These are phyloP conservation scores for Alternaria sp. DNA, from an alignment of 2,329 filamentous ascomycete genomes.

Conservation along the genomic window DNA sequence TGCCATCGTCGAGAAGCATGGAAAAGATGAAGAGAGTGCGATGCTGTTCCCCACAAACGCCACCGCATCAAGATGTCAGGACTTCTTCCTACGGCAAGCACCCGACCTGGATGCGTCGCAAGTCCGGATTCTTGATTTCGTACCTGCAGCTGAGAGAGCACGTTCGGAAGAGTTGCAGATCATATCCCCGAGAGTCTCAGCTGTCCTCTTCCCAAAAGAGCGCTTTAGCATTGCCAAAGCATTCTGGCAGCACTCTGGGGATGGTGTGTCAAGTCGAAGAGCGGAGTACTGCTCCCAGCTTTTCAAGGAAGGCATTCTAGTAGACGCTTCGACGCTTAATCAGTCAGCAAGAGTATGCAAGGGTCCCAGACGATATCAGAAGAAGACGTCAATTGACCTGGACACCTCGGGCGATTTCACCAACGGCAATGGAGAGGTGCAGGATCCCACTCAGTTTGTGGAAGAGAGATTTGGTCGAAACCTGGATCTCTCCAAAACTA, in stretches of 20 bases:
- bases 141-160: conserved; percentile 66
- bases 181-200: conserved; percentile 57
- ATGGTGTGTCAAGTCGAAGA: conserved; percentile 88
- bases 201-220: conserved; percentile 74
- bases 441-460: conserved; percentile 82
- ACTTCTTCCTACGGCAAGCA: conserved; percentile 73
- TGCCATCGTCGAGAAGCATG: conserved; percentile 72
- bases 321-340: conserved; percentile 56
- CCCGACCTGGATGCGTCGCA: conserved; percentile 60
- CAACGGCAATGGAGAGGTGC: conserved; percentile 52
- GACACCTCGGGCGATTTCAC: conserved; percentile 21
- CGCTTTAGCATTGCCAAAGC: conserved; percentile 81
- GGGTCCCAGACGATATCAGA: conserved; percentile 84
- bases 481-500: conserved; percentile 79
- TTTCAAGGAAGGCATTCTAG: conserved; percentile 73
- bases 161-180: conserved; percentile 57
- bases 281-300: conserved; percentile 87
- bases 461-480: conserved; percentile 96
- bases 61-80: conserved; percentile 75
- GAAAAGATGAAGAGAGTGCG: conserved; percentile 69
- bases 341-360: conserved; percentile 61
- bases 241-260: conserved; percentile 97
- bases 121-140: conserved; percentile 69
- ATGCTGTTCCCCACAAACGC: conserved; percentile 82
- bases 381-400: conserved; percentile 62